Conservation (phyloP, 495 filamentous ascomycete genomes). For the Aspergillus sclerotioniger region DNA sequence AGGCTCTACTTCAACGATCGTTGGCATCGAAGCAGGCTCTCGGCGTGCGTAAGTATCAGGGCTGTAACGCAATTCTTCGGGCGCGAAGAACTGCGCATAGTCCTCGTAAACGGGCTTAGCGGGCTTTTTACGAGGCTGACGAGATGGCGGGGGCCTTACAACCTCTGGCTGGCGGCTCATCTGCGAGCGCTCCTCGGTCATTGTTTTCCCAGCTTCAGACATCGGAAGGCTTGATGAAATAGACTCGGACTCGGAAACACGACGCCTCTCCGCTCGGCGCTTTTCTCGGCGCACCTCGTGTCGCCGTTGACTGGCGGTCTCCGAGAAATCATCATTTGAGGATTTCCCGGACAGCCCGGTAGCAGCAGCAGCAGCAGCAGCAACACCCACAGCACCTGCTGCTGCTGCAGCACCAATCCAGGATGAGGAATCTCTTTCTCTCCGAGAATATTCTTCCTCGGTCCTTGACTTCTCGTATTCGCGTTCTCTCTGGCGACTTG, state of each 20-base stretch:
- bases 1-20: slow-evolving; percentile 36
- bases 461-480: slow-evolving; percentile 18
- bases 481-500: slow-evolving; percentile 6
- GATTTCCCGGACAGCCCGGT: slow-evolving; percentile 37
- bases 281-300: slow-evolving; percentile 36
- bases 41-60: slow-evolving; percentile 18
- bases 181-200: slow-evolving; percentile 15
- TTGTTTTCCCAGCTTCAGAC: slow-evolving; percentile 13
- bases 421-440: slow-evolving; percentile 29
- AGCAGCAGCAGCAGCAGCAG: slow-evolving; percentile 45
- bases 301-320: slow-evolving; percentile 26
- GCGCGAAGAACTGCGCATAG: slow-evolving; percentile 45
- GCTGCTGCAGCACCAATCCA: slow-evolving; percentile 47
- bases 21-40: slow-evolving; percentile 27
- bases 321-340: slow-evolving; percentile 38
- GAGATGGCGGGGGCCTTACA: slow-evolving; percentile 26
- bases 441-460: slow-evolving; percentile 12
- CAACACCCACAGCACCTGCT: slow-evolving; percentile 47
- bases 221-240: slow-evolving; percentile 23
- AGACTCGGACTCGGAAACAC: slow-evolving; percentile 20
- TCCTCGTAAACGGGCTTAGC: slow-evolving; percentile 38
- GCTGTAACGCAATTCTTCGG: slow-evolving; percentile 36
- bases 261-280: slow-evolving; percentile 39
- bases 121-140: slow-evolving; percentile 25
- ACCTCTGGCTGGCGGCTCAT: slow-evolving; percentile 13